These are phyloP conservation scores for Fusarium begoniae DNA, from an alignment of 2,329 filamentous ascomycete genomes.

Conservation along the genomic window DNA sequence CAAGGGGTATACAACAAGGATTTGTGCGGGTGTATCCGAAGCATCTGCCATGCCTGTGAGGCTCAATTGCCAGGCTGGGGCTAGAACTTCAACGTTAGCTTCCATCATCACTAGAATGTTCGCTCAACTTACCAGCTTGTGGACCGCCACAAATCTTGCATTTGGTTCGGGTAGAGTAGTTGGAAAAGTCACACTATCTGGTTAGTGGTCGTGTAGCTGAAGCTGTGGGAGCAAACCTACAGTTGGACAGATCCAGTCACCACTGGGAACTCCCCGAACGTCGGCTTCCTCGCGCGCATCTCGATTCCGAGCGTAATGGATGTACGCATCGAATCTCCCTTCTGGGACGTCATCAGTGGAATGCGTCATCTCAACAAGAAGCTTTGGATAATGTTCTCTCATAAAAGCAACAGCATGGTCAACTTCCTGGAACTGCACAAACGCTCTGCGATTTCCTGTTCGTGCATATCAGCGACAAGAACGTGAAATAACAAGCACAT, in stretches of 20 bases:
- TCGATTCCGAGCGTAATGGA: conserved; percentile 54
- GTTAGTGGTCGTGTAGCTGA: conserved; percentile 24
- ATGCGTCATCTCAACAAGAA: conserved; percentile 49
- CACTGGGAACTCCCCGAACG: conserved; percentile 27
- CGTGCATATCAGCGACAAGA: conserved; percentile 16
- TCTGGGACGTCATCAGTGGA: conserved; percentile 52
- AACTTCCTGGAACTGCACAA: conserved; percentile 54
- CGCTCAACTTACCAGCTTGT: conserved; percentile 42
- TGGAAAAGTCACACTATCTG: conserved; percentile 51
- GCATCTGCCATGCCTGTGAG: conserved; percentile 61
- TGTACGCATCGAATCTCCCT: conserved; percentile 49
- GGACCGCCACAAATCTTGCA: conserved; percentile 52
- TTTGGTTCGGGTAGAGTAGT: conserved; percentile 49
- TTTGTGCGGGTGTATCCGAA: conserved; percentile 72
- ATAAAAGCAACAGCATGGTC: conserved; percentile 54
- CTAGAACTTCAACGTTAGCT: conserved; percentile 20
- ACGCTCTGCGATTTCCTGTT: conserved; percentile 53
- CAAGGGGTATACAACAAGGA: conserved; percentile 77
- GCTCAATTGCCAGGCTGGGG: conserved; percentile 46
- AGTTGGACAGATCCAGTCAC: conserved; percentile 50
- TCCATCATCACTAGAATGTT: background rate
- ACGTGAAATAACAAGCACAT: background rate
- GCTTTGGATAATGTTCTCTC: conserved; percentile 53
- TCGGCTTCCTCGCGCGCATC: conserved; percentile 47
- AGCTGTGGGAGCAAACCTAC: conserved; percentile 36